These are phyloP conservation scores for Metschnikowia vanudenii DNA, from an alignment of 805 yeast species.

Conservation along the genomic window DNA sequence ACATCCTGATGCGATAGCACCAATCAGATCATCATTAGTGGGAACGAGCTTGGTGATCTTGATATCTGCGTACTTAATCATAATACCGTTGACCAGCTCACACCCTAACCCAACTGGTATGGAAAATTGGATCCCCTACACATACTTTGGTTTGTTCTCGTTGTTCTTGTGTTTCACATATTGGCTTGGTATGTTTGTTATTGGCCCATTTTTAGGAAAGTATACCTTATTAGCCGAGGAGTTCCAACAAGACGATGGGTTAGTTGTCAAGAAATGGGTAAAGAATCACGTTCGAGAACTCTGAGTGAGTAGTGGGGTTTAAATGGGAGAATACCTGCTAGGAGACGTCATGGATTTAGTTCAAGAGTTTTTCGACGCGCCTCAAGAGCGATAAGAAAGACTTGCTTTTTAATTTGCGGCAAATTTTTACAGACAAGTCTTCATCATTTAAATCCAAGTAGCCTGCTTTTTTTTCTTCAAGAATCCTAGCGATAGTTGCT, in stretches of 20 bases:
- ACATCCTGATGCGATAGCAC: slow-evolving; percentile 48
- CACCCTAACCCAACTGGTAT: slow-evolving; percentile 42
- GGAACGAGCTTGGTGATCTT: slow-evolving; percentile 49
- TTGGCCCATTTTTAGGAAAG: slow-evolving; percentile 45
- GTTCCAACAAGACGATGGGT: slow-evolving; percentile 52
- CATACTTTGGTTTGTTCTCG: slow-evolving; percentile 44
- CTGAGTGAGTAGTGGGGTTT: not conserved
- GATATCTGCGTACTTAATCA: slow-evolving; percentile 46
- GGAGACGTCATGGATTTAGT: not conserved
- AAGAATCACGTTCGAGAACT: slow-evolving; percentile 24
- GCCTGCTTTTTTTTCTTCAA: slow-evolving; percentile 4
- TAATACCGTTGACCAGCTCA: slow-evolving; percentile 47
- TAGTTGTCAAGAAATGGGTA: slow-evolving; percentile 56
- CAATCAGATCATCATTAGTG: slow-evolving; percentile 48
- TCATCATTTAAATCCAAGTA: slow-evolving; percentile 13
- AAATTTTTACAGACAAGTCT: slow-evolving; percentile 15
- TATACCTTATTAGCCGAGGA: slow-evolving; percentile 47
- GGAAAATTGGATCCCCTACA: slow-evolving; percentile 49
- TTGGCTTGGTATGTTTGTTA: slow-evolving; percentile 54
- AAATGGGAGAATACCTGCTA: no score
- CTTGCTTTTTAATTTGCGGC: slow-evolving; percentile 14
- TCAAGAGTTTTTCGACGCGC: slow-evolving; percentile 16
- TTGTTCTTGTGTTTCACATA: slow-evolving; percentile 45
- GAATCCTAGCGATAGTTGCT: slow-evolving; percentile 6
- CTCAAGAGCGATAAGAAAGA: slow-evolving; percentile 14